Conservation (phyloP, 495 filamentous ascomycete genomes). For the Xylaria acuta region DNA sequence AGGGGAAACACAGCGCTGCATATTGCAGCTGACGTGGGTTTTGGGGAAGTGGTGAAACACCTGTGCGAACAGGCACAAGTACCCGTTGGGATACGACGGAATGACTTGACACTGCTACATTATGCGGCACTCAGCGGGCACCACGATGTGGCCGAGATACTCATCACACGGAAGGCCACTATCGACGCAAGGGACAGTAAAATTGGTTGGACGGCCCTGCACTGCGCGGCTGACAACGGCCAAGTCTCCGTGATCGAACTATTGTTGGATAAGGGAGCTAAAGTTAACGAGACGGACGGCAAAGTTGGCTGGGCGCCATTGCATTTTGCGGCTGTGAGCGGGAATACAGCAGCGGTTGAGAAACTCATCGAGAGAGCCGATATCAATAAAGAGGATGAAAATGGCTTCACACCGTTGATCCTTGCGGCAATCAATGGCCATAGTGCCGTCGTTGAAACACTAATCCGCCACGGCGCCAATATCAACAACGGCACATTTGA, state of each 20-base stretch:
- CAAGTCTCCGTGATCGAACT: neutral
- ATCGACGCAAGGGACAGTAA: neutral
- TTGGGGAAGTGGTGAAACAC: neutral
- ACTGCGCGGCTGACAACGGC: neutral
- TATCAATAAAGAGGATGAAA: neutral
- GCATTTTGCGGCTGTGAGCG: slow-evolving; percentile 14
- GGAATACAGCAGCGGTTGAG: neutral
- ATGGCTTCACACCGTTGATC: neutral
- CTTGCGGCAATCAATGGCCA: slow-evolving; percentile 4
- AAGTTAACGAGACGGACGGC: neutral
- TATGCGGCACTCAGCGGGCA: neutral
- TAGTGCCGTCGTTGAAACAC: neutral
- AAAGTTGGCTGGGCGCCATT: neutral
- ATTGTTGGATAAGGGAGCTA: neutral
- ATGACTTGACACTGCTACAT: slow-evolving; percentile 5
- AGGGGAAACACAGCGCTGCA: neutral
- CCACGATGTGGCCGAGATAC: neutral
- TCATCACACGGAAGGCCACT: neutral
- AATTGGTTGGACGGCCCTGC: slow-evolving; percentile 4
- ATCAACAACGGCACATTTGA: neutral
- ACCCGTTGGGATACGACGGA: neutral
- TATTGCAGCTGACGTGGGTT: neutral
- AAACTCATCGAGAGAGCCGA: neutral
- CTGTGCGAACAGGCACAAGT: neutral
- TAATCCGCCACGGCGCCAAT: neutral